Percentiles rank a stretch among this genome's conserved stretches.
Evolutionary conservation across 169 alveolate species (phyloP).

Genomic region (Plasmodium adleri): DNA sequence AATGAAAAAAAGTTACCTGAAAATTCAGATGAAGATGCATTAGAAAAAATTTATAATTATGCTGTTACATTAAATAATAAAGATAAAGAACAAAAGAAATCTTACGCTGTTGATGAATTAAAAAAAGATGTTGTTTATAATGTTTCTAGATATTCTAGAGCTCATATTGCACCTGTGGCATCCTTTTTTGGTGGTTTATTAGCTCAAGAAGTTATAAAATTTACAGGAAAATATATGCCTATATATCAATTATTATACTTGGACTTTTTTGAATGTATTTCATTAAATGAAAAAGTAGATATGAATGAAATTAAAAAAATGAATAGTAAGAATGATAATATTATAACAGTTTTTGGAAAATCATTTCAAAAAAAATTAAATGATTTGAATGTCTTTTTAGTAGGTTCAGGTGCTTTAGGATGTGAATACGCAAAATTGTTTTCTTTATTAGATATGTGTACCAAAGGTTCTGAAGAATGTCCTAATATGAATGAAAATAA

Average conservation of each 20-base stretch:
- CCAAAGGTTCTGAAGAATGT: not conserved
- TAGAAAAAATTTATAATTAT: conserved; percentile 71
- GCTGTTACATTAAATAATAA: conserved; percentile 70
- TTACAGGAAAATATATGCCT: conserved; percentile 99
- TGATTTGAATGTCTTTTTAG: conserved; percentile 83
- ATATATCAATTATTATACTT: conserved; percentile 95
- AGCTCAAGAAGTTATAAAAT: conserved; percentile 97
- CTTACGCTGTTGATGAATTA: conserved; percentile 88
- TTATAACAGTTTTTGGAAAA: conserved; percentile 82
- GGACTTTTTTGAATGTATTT: conserved; percentile 94
- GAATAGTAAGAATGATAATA: conserved; percentile 79
- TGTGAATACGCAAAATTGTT: conserved; percentile 97
- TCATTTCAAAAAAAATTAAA: conserved; percentile 78
- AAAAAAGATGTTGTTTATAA: conserved; percentile 89
- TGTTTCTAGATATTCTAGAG: conserved; percentile 86
- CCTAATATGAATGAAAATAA: no score
- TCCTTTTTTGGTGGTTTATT: conserved; percentile 98
- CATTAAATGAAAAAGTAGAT: conserved; percentile 74
- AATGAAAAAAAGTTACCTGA: conserved; percentile 13
- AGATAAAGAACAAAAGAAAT: conserved; percentile 74
- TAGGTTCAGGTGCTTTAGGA: conserved; percentile 99
- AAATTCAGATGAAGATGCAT: conserved; percentile 29
- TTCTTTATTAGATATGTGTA: conserved; percentile 97
- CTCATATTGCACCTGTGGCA: conserved; percentile 95
- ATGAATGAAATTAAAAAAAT: conserved; percentile 72